A percentile compares a stretch with the other conserved stretches of the same genome.
phyloP scores from a whole-genome alignment of 805 yeast genomes.

The Kazachstania kunashirensis region DNA sequence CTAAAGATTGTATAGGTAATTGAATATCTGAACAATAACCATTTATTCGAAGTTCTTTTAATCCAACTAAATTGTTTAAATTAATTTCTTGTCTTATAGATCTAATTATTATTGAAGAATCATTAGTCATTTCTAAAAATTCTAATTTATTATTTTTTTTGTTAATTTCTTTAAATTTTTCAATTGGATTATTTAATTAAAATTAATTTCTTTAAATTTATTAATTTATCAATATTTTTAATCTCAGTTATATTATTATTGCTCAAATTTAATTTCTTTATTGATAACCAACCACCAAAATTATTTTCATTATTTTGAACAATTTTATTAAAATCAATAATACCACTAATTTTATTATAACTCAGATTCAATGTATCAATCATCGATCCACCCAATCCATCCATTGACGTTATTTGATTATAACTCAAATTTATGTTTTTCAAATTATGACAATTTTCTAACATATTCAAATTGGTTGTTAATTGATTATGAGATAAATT shows the following conservation, averaged over 20 bases:
- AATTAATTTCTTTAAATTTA: conserved; percentile 12
- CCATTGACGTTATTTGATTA: conserved; percentile 15
- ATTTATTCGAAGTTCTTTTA: too few species aligned
- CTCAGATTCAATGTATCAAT: conserved; percentile 13
- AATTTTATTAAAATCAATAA: conserved; percentile 18
- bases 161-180: too few species aligned
- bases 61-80: too few species aligned
- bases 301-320: conserved; percentile 6
- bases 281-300: conserved; percentile 13
- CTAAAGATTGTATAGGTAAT: too few species aligned
- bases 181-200: too few species aligned
- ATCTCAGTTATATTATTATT: conserved; percentile 17
- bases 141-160: too few species aligned
- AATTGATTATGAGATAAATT: conserved; percentile 14
- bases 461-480: conserved; percentile 9
- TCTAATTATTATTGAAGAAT: too few species aligned
- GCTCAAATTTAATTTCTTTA: conserved; percentile 19
- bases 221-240: conserved; percentile 15
- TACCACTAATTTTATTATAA: conserved; percentile 17
- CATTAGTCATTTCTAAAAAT: too few species aligned
- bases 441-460: conserved; percentile 13
- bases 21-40: too few species aligned
- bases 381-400: conserved; percentile 13
- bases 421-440: conserved; percentile 16
- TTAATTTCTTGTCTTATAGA: too few species aligned